A percentile compares a stretch with the other conserved stretches of the same genome.
These are phyloP conservation scores for Russula foetens DNA, from an alignment of 768 basidiomycete genomes.

Conservation along the genomic window DNA sequence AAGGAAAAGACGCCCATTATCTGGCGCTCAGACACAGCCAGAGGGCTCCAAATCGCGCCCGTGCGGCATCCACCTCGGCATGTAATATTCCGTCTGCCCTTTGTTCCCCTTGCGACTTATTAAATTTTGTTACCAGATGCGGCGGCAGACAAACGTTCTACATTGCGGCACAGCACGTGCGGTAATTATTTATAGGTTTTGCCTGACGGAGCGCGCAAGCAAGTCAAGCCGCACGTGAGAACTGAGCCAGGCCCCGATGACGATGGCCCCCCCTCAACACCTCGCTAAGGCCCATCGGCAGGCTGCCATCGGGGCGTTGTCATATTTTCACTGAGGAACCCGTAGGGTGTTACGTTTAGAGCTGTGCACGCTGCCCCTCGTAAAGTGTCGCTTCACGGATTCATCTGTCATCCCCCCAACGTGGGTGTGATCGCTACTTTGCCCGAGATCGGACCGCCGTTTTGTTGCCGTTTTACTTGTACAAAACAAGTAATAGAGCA, in stretches of 20 bases:
- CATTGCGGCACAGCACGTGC: no score
- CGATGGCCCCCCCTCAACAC: neutral
- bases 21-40: neutral
- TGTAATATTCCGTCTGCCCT: neutral
- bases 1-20: neutral
- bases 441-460: neutral
- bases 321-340: neutral
- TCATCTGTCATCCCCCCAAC: neutral
- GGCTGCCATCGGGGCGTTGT: neutral
- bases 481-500: neutral
- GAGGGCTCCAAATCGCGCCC: neutral
- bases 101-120: neutral
- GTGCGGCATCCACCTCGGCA: neutral
- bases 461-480: neutral
- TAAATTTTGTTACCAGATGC: neutral
- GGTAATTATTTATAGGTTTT: no score
- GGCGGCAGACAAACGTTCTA: neutral
- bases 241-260: no score
- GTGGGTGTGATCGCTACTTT: neutral
- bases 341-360: slow-evolving; percentile 1
- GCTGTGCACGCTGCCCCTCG: neutral
- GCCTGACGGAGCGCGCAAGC: slow-evolving; percentile 6
- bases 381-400: neutral
- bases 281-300: neutral
- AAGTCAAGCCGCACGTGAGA: no score